These are phyloP conservation scores for Knoxdaviesia proteae DNA, from an alignment of 2,329 filamentous ascomycete genomes.

Conservation along the genomic window DNA sequence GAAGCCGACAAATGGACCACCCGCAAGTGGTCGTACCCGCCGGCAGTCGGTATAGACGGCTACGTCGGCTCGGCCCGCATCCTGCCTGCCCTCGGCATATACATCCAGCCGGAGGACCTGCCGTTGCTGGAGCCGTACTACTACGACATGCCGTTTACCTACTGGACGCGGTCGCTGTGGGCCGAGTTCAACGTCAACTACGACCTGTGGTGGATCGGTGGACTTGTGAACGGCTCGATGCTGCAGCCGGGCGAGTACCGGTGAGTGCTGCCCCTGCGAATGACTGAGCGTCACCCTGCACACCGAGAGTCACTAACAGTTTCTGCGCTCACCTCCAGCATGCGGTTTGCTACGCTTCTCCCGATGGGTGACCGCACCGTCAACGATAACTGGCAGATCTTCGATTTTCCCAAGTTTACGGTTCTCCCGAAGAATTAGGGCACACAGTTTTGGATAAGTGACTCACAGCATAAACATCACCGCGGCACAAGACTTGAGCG, in stretches of 20 bases:
- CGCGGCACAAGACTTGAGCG: no score
- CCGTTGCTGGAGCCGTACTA: slow-evolving; percentile 7
- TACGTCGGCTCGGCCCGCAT: slow-evolving; percentile 17
- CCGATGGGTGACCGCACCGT: slow-evolving; percentile 9
- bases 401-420: background rate
- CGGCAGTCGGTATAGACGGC: slow-evolving; percentile 13
- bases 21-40: slow-evolving; percentile 19
- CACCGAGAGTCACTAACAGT: slow-evolving; percentile 3
- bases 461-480: no score
- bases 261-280: background rate
- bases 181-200: slow-evolving; percentile 1
- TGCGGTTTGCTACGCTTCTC: slow-evolving; percentile 9
- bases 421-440: no score
- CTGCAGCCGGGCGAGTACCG: slow-evolving; percentile 10
- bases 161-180: slow-evolving; percentile 6
- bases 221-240: slow-evolving; percentile 9
- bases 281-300: slow-evolving; percentile 4
- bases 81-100: no score
- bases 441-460: no score
- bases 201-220: slow-evolving; percentile 9
- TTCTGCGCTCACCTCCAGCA: background rate
- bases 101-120: background rate
- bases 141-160: slow-evolving; percentile 7
- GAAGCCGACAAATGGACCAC: slow-evolving; percentile 12
- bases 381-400: slow-evolving; percentile 8